phyloP scores from a whole-genome alignment of 176 grass and related monocot species.

The Dactylis glomerata region DNA sequence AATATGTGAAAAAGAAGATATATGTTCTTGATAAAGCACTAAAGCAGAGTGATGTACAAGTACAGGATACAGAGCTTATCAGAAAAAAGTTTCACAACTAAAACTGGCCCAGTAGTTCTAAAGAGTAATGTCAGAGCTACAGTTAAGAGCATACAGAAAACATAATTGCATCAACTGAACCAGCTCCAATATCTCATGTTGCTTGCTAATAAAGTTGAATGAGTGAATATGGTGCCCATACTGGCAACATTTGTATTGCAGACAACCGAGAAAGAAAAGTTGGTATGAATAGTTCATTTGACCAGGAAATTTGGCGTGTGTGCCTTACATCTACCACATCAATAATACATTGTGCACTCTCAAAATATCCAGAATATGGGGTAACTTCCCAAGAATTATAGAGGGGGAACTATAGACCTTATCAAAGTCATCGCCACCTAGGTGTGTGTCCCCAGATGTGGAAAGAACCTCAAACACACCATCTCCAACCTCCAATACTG shows the following conservation, averaged over 20 bases:
- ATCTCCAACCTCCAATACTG: constrained; percentile 67
- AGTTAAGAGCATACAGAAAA: not conserved
- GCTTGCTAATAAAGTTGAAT: not conserved
- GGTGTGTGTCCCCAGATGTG: constrained; percentile 67
- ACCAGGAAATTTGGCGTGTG: not conserved
- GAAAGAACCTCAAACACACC: constrained; percentile 72
- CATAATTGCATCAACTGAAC: not conserved
- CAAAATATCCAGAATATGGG: not conserved
- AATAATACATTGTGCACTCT: not conserved
- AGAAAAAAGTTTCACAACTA: not conserved
- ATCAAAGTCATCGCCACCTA: constrained; percentile 67
- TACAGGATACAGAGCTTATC: not conserved
- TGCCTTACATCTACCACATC: not conserved
- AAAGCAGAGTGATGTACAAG: not conserved
- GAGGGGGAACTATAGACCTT: constrained; percentile 36
- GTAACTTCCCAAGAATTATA: not conserved
- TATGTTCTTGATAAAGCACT: not conserved
- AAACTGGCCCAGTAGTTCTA: not conserved
- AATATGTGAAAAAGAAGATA: not conserved
- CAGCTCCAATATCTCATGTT: not conserved
- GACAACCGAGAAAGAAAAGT: not conserved
- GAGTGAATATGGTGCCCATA: not conserved
- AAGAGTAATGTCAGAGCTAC: not conserved
- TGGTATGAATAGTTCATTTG: not conserved
- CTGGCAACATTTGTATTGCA: not conserved